These are phyloP conservation scores for Beauveria varroae DNA, from an alignment of 2,329 filamentous ascomycete species.

Conservation along the genomic window DNA sequence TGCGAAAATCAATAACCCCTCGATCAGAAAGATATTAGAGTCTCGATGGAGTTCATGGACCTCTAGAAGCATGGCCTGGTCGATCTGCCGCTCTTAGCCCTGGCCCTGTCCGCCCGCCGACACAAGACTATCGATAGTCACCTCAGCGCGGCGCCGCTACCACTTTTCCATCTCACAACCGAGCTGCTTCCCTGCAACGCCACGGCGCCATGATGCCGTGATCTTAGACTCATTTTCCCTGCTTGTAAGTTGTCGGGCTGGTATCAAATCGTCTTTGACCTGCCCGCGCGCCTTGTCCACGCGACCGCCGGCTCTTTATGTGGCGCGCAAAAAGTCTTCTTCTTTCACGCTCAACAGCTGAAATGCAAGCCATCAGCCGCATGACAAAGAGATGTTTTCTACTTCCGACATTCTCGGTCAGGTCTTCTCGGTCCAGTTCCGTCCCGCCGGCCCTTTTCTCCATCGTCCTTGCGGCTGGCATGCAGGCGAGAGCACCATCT, in stretches of 20 bases:
- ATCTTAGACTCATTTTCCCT: not conserved
- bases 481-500: not conserved
- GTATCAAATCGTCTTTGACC: no score
- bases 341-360: not conserved
- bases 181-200: not conserved
- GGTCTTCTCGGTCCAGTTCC: not conserved
- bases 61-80: not conserved
- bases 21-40: not conserved
- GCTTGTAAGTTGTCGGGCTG: no score
- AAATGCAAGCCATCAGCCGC: constrained; percentile 3
- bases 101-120: no score
- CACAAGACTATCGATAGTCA: not conserved
- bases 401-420: not conserved
- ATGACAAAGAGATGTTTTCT: not conserved
- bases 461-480: not conserved
- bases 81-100: not conserved
- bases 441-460: not conserved
- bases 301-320: not conserved
- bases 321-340: not conserved
- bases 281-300: not conserved
- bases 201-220: not conserved
- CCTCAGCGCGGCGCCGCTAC: not conserved
- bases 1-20: not conserved
- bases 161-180: not conserved
- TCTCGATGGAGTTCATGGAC: not conserved